Evolutionary conservation across 1,284 basidiomycete species (phyloP).

Genomic region (Cronartium quercuum): DNA sequence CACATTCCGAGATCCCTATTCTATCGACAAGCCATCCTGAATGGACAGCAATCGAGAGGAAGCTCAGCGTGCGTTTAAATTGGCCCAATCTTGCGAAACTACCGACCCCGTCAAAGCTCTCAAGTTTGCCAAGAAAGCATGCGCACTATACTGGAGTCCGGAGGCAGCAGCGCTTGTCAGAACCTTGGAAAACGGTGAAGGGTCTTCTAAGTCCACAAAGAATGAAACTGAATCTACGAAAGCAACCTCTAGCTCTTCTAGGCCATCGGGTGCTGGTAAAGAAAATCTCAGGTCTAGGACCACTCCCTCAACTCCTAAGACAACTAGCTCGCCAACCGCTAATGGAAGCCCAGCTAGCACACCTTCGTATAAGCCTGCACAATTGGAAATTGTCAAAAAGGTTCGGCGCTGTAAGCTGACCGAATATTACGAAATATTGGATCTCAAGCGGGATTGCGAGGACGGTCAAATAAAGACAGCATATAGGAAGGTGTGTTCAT

Average conservation of each 20-base stretch:
- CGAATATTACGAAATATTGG: conserved; percentile 89
- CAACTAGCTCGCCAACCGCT: conserved; percentile 3
- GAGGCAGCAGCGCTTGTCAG: conserved; percentile 67
- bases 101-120: conserved; percentile 60
- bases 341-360: background rate
- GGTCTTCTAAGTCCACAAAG: conserved; percentile 51
- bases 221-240: conserved; percentile 62
- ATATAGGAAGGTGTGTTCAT: conserved; percentile 77
- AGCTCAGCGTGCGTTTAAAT: conserved; percentile 68
- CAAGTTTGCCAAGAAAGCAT: conserved; percentile 85
- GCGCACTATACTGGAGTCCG: conserved; percentile 72
- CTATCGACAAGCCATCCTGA: background rate
- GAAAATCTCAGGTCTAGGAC: background rate
- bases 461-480: conserved; percentile 92
- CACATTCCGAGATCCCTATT: no score
- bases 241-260: conserved; percentile 55
- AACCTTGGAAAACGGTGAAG: conserved; percentile 56
- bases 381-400: conserved; percentile 75
- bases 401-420: conserved; percentile 77
- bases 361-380: conserved; percentile 67
- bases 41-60: conserved; percentile 91
- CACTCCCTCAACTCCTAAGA: conserved; percentile 3
- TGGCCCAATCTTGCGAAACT: conserved; percentile 62
- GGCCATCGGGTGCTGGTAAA: conserved; percentile 47
- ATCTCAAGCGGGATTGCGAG: conserved; percentile 73